phyloP scores from a whole-genome alignment of 495 filamentous ascomycete species.

The Parathielavia appendiculata region DNA sequence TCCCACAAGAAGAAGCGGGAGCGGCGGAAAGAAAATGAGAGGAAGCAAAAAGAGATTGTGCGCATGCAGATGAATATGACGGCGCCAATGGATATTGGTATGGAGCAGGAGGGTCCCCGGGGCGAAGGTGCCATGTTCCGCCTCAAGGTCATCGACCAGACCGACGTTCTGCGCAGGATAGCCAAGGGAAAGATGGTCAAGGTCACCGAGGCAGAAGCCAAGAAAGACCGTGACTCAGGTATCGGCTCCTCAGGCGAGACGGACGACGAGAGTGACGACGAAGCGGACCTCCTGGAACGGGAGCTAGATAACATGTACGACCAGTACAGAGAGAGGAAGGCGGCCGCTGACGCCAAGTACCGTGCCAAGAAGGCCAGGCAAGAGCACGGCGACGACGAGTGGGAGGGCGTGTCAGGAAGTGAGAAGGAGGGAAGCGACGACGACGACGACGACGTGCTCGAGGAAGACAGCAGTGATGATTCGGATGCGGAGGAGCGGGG shows the following conservation, averaged over 20 bases:
- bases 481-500: conserved; percentile 44
- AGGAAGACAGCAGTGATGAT: conserved; percentile 53
- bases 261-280: conserved; percentile 65
- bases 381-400: conserved; percentile 79
- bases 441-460: conserved; percentile 34
- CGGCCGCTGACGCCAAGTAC: conserved; percentile 75
- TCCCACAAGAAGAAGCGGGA: conserved; percentile 69
- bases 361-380: conserved; percentile 82
- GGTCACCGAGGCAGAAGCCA: conserved; percentile 48
- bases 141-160: conserved; percentile 71
- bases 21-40: conserved; percentile 77
- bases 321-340: conserved; percentile 73
- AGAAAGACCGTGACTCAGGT: conserved; percentile 56
- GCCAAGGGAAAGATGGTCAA: conserved; percentile 71
- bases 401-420: conserved; percentile 79
- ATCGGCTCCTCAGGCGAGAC: conserved; percentile 50
- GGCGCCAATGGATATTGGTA: conserved; percentile 89
- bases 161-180: conserved; percentile 62
- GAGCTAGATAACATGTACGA: conserved; percentile 85
- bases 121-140: conserved; percentile 79
- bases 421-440: conserved; percentile 51
- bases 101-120: conserved; percentile 75
- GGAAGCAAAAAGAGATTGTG: conserved; percentile 82
- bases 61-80: conserved; percentile 97
- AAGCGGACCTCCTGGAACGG: conserved; percentile 72